These are phyloP conservation scores for Ilyonectria robusta DNA, from an alignment of 2,329 filamentous ascomycete species.

Conservation along the genomic window DNA sequence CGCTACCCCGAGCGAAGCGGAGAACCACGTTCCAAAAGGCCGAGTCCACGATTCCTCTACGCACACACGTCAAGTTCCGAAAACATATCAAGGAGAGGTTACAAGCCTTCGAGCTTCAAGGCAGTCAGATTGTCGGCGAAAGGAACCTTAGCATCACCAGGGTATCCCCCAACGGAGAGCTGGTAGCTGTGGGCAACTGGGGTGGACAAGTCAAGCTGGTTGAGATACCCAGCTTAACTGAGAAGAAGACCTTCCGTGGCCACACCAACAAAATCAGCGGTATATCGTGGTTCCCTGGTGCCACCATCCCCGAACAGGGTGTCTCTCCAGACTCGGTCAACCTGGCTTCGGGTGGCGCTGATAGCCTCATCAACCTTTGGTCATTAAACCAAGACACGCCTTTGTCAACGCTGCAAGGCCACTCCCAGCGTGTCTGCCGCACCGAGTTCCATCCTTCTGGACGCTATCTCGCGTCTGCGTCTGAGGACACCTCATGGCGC, in stretches of 20 bases:
- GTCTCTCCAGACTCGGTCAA: constrained; percentile 84
- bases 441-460: constrained; percentile 97
- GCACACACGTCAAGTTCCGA: constrained; percentile 92
- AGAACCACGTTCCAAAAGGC: constrained; percentile 83
- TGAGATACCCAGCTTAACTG: constrained; percentile 84
- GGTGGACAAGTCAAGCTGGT: constrained; percentile 90
- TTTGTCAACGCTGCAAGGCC: constrained; percentile 84
- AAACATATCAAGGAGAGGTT: constrained; percentile 90
- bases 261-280: constrained; percentile 93
- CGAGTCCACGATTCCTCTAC: constrained; percentile 86
- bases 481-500: constrained; percentile 96
- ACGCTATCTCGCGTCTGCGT: constrained; percentile 90
- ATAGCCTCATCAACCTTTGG: constrained; percentile 92
- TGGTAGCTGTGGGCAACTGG: constrained; percentile 93
- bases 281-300: constrained; percentile 88
- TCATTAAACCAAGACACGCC: constrained; percentile 89
- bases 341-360: constrained; percentile 90
- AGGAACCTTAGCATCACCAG: constrained; percentile 92
- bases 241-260: constrained; percentile 81
- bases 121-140: constrained; percentile 92
- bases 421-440: constrained; percentile 88
- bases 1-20: constrained; percentile 84
- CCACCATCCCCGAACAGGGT: constrained; percentile 79
- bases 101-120: constrained; percentile 89
- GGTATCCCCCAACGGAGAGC: constrained; percentile 87